Evolutionary conservation across 148 eudicot genomes (phyloP), one percentile per base, ranked within the genome.

Genomic region (Nepenthes gracilis): DNA sequence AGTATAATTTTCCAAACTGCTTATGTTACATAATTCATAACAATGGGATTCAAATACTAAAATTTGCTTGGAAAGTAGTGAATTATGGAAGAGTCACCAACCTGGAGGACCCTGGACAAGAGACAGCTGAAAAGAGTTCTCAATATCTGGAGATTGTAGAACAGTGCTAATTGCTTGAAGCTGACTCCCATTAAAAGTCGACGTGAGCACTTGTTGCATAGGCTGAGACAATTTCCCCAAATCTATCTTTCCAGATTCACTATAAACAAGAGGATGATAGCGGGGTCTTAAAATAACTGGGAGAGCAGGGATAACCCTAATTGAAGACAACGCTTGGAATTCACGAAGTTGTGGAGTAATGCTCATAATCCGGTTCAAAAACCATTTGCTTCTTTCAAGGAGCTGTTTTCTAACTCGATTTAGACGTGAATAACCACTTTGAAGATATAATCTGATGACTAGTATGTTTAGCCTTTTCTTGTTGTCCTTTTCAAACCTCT

Each of bases 91-190:
- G 10, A 49, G n/a, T 35, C 62, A 60, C 59, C 54, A 72, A 89
- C 99, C 99, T 89, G 99, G 99, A 75, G 99, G 99, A 58, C 99
- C 99, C 85, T 94, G 99, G 65, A 94, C 83, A 64, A 94, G 99
- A 52, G 92, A 81, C 77, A 94, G 56, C 43, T 77, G 78, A 55
- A 75, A 77, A 54, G 74, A 84, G 71, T 71, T 77, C 35, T 61
- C 70, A 60, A 73, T 76, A 73, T 73, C 78, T 58, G 81, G 63
- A 45, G 80, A 37, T 71, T 78, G 77, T 71, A 70, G 64, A 61
- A 81, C 84, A 79, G 77, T 64, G 70, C 80, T 72, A 64, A 94
- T 85, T 66, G 99, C 99, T 79, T 79, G 90, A 77, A 94, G 77
- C 80, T 94, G 99, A 80, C 95, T 84, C 51, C 64, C 86, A 74